Evolutionary conservation across 192 early-diverging fungal species (phyloP).

Genomic region (Backusella tuberculispora): DNA sequence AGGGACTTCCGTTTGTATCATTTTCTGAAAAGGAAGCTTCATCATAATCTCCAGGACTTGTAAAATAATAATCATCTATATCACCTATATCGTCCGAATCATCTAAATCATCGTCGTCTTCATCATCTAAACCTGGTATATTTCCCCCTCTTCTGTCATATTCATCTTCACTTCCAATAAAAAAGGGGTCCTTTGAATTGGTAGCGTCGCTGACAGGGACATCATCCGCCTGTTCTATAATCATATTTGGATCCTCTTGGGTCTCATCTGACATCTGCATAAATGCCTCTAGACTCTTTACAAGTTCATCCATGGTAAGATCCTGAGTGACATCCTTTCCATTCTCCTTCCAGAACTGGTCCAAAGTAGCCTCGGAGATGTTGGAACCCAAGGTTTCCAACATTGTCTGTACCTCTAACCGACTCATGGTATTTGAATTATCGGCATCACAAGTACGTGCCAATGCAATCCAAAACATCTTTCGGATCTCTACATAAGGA

Average conservation of each 20-base stretch:
- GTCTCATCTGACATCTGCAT: slow-evolving; percentile 28
- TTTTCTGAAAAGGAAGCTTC: not conserved
- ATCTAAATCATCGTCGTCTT: slow-evolving; percentile 38
- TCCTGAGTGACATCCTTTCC: slow-evolving; percentile 58
- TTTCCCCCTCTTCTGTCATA: slow-evolving; percentile 22
- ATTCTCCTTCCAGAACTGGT: slow-evolving; percentile 55
- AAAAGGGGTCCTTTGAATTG: not conserved
- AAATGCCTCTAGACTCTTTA: slow-evolving; percentile 59
- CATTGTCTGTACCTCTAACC: slow-evolving; percentile 68
- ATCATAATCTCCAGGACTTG: not conserved
- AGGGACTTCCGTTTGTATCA: not conserved
- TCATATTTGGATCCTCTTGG: not conserved
- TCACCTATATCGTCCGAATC: slow-evolving; percentile 28
- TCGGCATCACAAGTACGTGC: slow-evolving; percentile 65
- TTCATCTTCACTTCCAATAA: slow-evolving; percentile 9
- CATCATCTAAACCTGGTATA: slow-evolving; percentile 31
- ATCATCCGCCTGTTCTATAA: slow-evolving; percentile 18
- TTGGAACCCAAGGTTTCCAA: slow-evolving; percentile 72
- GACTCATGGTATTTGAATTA: slow-evolving; percentile 61
- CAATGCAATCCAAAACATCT: slow-evolving; percentile 74
- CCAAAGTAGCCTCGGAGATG: slow-evolving; percentile 65
- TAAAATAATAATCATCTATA: slow-evolving; percentile 5
- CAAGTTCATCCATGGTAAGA: slow-evolving; percentile 66
- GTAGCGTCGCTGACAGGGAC: not conserved
- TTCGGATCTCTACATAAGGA: slow-evolving; percentile 63